Conservation (phyloP, 2,329 filamentous ascomycete species). For the Diplodia scrobiculata region DNA sequence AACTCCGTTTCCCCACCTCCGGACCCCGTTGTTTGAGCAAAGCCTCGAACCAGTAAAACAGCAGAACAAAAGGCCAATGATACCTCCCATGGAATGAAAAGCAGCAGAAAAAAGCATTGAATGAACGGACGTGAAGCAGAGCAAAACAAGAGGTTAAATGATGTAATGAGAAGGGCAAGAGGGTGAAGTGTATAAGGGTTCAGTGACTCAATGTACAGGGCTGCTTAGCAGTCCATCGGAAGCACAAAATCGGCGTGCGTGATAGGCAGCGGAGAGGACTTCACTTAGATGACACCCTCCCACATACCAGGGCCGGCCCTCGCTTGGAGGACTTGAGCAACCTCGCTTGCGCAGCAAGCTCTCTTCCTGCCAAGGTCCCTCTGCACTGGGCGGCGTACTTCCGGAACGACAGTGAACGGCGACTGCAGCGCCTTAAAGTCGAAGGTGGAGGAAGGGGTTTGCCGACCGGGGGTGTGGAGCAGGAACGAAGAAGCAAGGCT, state of each 20-base stretch:
- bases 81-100: conserved; percentile 23
- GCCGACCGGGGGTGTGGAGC: conserved; percentile 34
- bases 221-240: neutral
- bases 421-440: conserved; percentile 45
- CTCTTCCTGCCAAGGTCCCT: conserved; percentile 61
- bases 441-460: conserved; percentile 32
- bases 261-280: neutral
- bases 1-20: conserved; percentile 24
- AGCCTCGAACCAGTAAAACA: neutral
- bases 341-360: conserved; percentile 66
- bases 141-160: conserved; percentile 9
- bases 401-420: conserved; percentile 46
- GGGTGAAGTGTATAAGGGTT: conserved; percentile 23
- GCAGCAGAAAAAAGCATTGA: conserved; percentile 4
- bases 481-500: conserved; percentile 42
- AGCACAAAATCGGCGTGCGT: conserved; percentile 6
- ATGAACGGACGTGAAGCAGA: conserved; percentile 12
- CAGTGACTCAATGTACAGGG: conserved; percentile 26
- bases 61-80: conserved; percentile 12
- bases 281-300: conserved; percentile 59
- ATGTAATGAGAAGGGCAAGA: conserved; percentile 23
- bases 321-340: conserved; percentile 54
- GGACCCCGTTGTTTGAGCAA: conserved; percentile 18
- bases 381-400: conserved; percentile 49
- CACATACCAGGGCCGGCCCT: conserved; percentile 66